phyloP scores from a whole-genome alignment of 305 asterid genomes.

The Salvia sclarea region DNA sequence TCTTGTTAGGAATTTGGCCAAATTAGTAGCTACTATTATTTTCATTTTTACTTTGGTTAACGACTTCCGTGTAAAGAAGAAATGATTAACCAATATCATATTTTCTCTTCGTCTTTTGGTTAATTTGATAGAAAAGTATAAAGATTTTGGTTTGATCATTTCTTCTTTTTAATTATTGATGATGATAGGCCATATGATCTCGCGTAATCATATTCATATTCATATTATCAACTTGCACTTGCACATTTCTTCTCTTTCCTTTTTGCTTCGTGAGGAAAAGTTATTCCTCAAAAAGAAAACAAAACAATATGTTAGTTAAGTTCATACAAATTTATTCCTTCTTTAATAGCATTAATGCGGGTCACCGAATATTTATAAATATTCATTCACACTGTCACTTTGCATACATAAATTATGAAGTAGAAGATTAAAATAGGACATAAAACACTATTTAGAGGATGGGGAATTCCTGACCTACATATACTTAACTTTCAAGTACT shows the following conservation, averaged over 20 bases:
- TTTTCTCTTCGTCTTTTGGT: no score
- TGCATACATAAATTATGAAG: not conserved
- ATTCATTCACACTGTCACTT: not conserved
- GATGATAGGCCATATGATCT: not conserved
- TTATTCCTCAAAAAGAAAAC: conserved; percentile 8
- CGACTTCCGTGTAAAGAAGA: not conserved
- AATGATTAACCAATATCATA: no score
- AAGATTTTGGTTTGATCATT: not conserved
- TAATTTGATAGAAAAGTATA: no score
- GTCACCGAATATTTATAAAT: not conserved
- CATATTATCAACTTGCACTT: conserved; percentile 8
- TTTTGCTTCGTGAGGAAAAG: conserved; percentile 18
- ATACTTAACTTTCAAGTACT: conserved; percentile 17
- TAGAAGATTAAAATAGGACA: not conserved
- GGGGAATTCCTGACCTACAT: not conserved
- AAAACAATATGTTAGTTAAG: conserved; percentile 1
- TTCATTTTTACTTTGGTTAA: not conserved
- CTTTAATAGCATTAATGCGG: not conserved
- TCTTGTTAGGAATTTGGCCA: not conserved
- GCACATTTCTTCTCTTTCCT: conserved; percentile 5
- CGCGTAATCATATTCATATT: conserved; percentile 18
- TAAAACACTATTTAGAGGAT: not conserved
- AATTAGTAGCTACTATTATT: not conserved
- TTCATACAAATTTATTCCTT: not conserved
- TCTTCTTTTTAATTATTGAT: not conserved